These are phyloP conservation scores for Stenogyne calaminthoides DNA, from an alignment of 305 asterid species.

Conservation along the genomic window DNA sequence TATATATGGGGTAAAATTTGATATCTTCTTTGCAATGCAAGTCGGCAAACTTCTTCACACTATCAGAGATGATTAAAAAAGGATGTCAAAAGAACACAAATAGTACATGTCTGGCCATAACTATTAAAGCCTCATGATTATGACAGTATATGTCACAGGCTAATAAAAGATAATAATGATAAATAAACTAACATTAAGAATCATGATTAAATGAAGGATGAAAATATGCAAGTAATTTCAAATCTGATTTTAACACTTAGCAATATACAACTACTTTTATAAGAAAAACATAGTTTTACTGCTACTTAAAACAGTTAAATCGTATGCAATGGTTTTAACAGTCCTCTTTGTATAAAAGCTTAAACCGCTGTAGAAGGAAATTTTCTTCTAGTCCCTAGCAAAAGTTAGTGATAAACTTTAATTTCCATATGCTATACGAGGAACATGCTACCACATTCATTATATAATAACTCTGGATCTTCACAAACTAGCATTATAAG, in stretches of 20 bases:
- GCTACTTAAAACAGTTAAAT: background rate
- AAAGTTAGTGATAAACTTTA: background rate
- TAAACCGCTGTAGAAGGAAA: background rate
- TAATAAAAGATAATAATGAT: background rate
- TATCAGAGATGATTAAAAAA: constrained; percentile 18
- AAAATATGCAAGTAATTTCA: background rate
- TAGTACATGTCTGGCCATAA: background rate
- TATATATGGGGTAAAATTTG: constrained; percentile 81
- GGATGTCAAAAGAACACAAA: background rate
- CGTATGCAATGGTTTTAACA: background rate
- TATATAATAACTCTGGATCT: background rate
- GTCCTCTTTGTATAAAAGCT: background rate
- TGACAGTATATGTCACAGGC: background rate
- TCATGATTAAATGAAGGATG: background rate
- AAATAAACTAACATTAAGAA: background rate
- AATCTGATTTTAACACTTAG: background rate
- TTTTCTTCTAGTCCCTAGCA: background rate
- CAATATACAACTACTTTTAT: background rate
- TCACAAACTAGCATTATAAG: background rate
- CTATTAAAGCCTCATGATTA: background rate
- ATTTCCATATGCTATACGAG: background rate
- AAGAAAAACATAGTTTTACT: background rate
- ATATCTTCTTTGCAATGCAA: constrained; percentile 81
- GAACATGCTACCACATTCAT: background rate
- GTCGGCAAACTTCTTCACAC: constrained; percentile 96